A percentile compares a stretch with the other conserved stretches of the same genome.
These are phyloP conservation scores for Trypanosoma grayi DNA, from an alignment of 208 protist genomes.

Conservation along the genomic window DNA sequence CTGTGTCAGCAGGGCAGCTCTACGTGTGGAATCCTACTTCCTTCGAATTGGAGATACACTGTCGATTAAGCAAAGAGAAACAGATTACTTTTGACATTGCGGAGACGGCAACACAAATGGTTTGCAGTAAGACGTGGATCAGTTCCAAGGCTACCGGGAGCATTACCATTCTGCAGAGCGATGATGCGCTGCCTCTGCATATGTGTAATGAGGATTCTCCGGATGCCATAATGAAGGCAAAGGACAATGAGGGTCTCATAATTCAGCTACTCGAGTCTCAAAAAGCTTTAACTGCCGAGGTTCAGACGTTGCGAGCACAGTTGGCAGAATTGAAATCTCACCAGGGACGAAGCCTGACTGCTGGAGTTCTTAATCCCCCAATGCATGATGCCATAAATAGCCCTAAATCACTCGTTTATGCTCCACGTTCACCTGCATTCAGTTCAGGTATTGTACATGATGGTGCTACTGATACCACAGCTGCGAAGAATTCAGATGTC, in stretches of 20 bases:
- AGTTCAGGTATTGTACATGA: not conserved
- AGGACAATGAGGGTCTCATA: slow-evolving; percentile 12
- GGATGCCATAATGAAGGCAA: not conserved
- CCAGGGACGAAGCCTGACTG: not conserved
- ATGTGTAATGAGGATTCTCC: not conserved
- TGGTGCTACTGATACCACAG: not conserved
- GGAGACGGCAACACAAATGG: not conserved
- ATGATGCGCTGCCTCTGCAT: slow-evolving; percentile 3
- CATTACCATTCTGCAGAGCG: slow-evolving; percentile 5
- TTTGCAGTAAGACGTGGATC: slow-evolving; percentile 14
- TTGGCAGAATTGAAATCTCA: slow-evolving; percentile 2
- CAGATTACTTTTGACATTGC: not conserved
- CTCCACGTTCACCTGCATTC: not conserved
- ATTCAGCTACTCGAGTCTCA: slow-evolving; percentile 7
- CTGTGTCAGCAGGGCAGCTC: slow-evolving; percentile 11
- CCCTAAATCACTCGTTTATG: not conserved
- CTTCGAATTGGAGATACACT: slow-evolving; percentile 19
- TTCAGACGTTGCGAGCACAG: not conserved
- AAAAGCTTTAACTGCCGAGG: slow-evolving; percentile 9
- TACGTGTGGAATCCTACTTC: slow-evolving; percentile 21
- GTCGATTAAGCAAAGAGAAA: not conserved
- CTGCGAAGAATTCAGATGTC: not conserved
- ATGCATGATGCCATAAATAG: not conserved
- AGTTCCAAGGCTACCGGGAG: slow-evolving; percentile 2
- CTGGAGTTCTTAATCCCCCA: not conserved